Conservation (phyloP, 257 asterid species). For the Gentiana macrophylla region DNA sequence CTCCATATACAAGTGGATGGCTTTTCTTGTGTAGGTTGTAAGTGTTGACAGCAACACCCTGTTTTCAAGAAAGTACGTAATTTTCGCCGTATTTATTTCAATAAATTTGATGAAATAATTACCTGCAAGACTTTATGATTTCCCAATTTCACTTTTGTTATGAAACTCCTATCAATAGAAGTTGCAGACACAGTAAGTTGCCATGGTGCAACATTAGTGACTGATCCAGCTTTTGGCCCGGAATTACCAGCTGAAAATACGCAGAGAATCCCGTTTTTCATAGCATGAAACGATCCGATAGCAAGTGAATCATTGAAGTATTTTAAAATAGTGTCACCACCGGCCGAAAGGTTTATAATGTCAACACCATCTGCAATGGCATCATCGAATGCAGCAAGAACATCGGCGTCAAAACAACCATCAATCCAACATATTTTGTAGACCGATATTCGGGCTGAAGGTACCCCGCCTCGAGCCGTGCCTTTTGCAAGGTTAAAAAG, state of each 20-base stretch:
- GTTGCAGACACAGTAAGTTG: constrained; percentile 62
- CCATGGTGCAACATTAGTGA: constrained; percentile 48
- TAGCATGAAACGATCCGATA: constrained; percentile 67
- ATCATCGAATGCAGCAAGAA: constrained; percentile 63
- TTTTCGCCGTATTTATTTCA: too few relatives aligned
- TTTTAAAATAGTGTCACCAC: constrained; percentile 25
- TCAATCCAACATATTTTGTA: constrained; percentile 51
- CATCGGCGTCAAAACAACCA: constrained; percentile 44
- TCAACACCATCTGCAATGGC: constrained; percentile 75
- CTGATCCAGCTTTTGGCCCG: constrained; percentile 37
- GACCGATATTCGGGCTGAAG: constrained; percentile 43
- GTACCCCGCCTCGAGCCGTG: constrained; percentile 54
- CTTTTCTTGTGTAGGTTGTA: constrained; percentile 33
- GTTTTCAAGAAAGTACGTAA: background rate
- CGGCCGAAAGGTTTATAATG: constrained; percentile 51
- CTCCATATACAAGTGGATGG: constrained; percentile 63
- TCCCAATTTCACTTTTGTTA: constrained; percentile 44
- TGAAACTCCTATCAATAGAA: constrained; percentile 46
- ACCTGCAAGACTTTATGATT: constrained; percentile 28
- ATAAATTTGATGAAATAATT: background rate
- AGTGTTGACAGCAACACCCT: constrained; percentile 54
- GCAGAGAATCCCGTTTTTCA: constrained; percentile 57
- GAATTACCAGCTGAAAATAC: constrained; percentile 54
- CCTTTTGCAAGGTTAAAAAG: constrained; percentile 33
- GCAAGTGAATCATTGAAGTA: constrained; percentile 57